Base-by-base conservation (phyloP, 129 eudicot genomes). In the Calendula officinalis region DNA sequence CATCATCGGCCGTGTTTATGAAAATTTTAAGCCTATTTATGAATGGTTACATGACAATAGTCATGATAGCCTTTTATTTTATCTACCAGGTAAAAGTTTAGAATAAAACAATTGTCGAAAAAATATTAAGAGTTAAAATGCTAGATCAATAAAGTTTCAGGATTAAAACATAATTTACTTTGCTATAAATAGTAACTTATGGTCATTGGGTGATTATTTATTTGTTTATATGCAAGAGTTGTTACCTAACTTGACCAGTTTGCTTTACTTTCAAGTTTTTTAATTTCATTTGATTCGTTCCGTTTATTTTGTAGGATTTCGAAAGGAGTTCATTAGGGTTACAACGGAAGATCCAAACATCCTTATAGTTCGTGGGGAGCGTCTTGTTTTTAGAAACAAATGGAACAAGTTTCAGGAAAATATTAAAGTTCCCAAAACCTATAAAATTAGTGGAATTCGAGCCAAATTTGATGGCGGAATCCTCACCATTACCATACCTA, bases 391-490 rank as follows among this genome's bases (percentile, higher is more conserved):
- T 0, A 84, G 86, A 15, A 90, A 86, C 75, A 90, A 83, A 80
- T 81, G 84, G 86, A 79, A 77, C 48, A 82, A 84, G 7, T 90
- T 90, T 39, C 82, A 66, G 3, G 80, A 86, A 37, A 83, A 86
- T 68, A 82, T 65, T 42, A 56, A 46, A 37, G 71, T 81, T 43
- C 88, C 88, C 0, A 63, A 74, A 39, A 51, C 78, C 1, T 73
- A 84, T 13, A 67, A 66, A 10, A 43, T 66, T 35, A 68, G 49
- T 8, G 74, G 60, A 17, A 74, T 69, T 56, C 83, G 85, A 15
- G 91, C 91, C 49, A 83, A 60, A 55, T 79, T 83, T 39, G 88
- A 78, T 46, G 83, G 66, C 4, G 97, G 86, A 68, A 70, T 72
- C 56, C 86, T 90, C 6, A 74, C 42, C 41, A 43, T 86, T 36